Evolutionary conservation across 352 stramenopile species (phyloP).

Genomic region (Phytophthora podocarpi): DNA sequence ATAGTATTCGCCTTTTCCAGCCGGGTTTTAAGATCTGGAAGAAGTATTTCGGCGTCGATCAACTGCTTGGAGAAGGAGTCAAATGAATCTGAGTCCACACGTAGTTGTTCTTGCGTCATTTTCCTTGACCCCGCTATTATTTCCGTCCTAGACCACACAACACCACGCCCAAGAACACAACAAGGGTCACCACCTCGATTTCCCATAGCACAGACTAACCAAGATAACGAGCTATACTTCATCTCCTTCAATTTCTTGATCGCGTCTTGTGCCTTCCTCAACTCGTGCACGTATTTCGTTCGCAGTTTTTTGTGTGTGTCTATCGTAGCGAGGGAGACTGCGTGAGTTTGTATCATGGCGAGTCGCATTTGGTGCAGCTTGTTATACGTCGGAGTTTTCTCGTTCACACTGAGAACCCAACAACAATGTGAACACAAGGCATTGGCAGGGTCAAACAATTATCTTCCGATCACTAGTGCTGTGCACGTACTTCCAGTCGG

Average conservation of each 20-base stretch:
- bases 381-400: slow-evolving; percentile 60
- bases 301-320: slow-evolving; percentile 44
- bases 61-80: slow-evolving; percentile 75
- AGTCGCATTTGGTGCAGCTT: slow-evolving; percentile 66
- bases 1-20: slow-evolving; percentile 44
- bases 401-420: slow-evolving; percentile 33
- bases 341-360: slow-evolving; percentile 39
- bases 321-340: slow-evolving; percentile 35
- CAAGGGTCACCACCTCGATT: no score
- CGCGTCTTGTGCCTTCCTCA: slow-evolving; percentile 48
- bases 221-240: slow-evolving; percentile 34
- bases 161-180: no score
- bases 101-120: slow-evolving; percentile 28
- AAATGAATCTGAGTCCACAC: slow-evolving; percentile 70
- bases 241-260: slow-evolving; percentile 45
- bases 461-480: no score
- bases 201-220: no score
- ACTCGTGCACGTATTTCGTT: slow-evolving; percentile 57
- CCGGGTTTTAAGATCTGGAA: slow-evolving; percentile 47
- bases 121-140: slow-evolving; percentile 2
- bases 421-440: no score
- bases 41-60: slow-evolving; percentile 47
- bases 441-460: no score
- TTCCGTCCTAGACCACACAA: slow-evolving; percentile 9
- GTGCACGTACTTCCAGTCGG: slow-evolving; percentile 61